phyloP scores from a whole-genome alignment of 192 early-diverging fungal genomes.

The Haplosporangium gracile region DNA sequence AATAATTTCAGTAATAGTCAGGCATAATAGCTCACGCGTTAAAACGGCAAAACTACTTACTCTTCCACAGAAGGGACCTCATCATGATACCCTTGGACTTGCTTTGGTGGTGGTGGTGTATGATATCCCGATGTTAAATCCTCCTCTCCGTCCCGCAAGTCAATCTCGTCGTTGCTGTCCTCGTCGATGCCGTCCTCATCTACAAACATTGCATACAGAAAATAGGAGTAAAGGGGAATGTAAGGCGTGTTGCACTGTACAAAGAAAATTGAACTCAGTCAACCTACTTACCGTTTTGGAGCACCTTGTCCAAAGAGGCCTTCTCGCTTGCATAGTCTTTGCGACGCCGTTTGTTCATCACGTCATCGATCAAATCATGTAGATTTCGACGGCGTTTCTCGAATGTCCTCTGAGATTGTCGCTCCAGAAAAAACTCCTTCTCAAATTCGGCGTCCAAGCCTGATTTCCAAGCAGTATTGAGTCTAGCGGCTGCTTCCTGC shows the following conservation, averaged over 20 bases:
- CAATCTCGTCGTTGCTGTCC: conserved; percentile 17
- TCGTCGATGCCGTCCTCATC: conserved; percentile 1
- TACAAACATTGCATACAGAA: conserved; percentile 13
- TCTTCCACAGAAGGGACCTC: not conserved
- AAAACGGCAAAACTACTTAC: conserved; percentile 6
- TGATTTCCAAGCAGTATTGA: conserved; percentile 15
- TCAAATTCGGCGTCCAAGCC: conserved; percentile 1
- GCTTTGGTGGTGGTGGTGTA: conserved; percentile 1
- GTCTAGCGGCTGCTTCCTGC: conserved; percentile 9
- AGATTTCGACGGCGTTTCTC: conserved; percentile 13
- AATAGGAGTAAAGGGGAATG: conserved; percentile 8
- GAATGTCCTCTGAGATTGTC: conserved; percentile 14
- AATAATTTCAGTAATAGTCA: conserved; percentile 78
- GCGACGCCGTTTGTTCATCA: conserved; percentile 19
- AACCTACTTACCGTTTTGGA: conserved; percentile 24
- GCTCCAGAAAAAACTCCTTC: conserved; percentile 22
- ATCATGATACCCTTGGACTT: not conserved
- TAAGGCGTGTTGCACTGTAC: conserved; percentile 2
- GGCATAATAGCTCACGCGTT: conserved; percentile 45
- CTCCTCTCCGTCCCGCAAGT: conserved; percentile 21
- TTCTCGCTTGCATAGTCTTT: conserved; percentile 22
- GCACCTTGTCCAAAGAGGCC: conserved; percentile 13
- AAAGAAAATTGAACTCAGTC: conserved; percentile 3
- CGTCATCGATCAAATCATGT: conserved; percentile 16
- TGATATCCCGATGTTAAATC: conserved; percentile 1